Percentiles rank a stretch among this genome's conserved stretches.
phyloP scores from a whole-genome alignment of 306 rosid species.

The Castanea sativa region DNA sequence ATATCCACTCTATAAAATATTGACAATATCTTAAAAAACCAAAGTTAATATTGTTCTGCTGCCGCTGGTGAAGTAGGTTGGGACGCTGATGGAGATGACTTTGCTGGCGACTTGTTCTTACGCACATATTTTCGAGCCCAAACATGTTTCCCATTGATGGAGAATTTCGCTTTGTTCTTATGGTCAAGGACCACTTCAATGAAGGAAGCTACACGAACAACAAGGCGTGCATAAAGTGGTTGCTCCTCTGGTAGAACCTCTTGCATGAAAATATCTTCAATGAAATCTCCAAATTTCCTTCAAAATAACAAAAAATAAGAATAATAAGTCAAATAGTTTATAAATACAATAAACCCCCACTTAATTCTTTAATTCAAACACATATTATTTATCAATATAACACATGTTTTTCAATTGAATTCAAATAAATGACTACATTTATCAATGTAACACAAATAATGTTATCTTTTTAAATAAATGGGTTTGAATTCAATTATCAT shows the following conservation, averaged over 20 bases:
- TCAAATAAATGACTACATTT: no score
- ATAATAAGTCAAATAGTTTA: background rate
- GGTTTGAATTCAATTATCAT: no score
- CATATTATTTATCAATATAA: no score
- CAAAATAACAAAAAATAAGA: background rate
- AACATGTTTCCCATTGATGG: slow-evolving; percentile 66
- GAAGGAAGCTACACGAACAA: slow-evolving; percentile 24
- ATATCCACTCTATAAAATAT: background rate
- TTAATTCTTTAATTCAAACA: no score
- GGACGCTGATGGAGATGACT: slow-evolving; percentile 8
- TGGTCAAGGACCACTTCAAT: slow-evolving; percentile 33
- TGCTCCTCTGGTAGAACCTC: slow-evolving; percentile 38
- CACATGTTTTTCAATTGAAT: no score
- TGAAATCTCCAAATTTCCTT: slow-evolving; percentile 48
- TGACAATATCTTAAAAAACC: background rate
- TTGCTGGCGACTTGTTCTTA: slow-evolving; percentile 9
- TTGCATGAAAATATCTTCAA: slow-evolving; percentile 56
- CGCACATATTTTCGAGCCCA: slow-evolving; percentile 62
- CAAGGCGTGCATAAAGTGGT: slow-evolving; percentile 57
- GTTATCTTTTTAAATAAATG: no score
- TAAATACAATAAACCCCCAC: no score
- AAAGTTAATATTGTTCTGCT: background rate
- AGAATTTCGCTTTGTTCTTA: slow-evolving; percentile 33
- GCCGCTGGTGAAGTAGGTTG: background rate
- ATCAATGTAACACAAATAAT: no score